Evolutionary conservation across 164 flowering plant species (phyloP).

Genomic region (Cinnamomum micranthum): DNA sequence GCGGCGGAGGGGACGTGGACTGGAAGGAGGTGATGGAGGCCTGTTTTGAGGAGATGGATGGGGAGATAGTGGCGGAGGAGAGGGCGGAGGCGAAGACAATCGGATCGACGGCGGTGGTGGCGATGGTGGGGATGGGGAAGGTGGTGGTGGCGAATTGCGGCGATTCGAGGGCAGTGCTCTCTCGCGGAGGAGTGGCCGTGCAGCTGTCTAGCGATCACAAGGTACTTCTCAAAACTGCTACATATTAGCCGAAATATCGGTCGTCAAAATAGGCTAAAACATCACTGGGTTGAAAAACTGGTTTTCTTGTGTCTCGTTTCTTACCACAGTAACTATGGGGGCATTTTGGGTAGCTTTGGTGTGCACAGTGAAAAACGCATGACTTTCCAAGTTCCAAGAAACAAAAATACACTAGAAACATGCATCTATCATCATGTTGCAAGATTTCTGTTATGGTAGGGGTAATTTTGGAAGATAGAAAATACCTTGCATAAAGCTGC

Average conservation of each 20-base stretch:
- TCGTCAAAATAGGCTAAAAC: too few species aligned
- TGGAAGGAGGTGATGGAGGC: conserved; percentile 60
- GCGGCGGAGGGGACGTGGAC: conserved; percentile 2
- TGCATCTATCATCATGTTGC: too few species aligned
- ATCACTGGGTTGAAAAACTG: too few species aligned
- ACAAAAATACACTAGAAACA: too few species aligned
- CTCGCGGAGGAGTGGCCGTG: conserved; percentile 47
- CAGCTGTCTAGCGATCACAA: conserved; percentile 73
- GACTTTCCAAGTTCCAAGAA: too few species aligned
- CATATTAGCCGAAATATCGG: not conserved
- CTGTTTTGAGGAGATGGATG: conserved; percentile 61
- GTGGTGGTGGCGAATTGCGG: conserved; percentile 83
- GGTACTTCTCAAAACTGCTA: conserved; percentile 32
- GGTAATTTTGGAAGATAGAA: not conserved
- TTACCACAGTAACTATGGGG: too few species aligned
- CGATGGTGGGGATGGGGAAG: conserved; percentile 47
- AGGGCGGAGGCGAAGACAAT: conserved; percentile 23
- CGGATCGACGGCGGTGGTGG: conserved; percentile 84
- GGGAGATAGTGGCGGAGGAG: conserved; percentile 30
- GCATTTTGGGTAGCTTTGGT: too few species aligned
- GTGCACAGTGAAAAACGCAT: too few species aligned
- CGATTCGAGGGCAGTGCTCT: conserved; percentile 75
- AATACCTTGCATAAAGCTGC: too few species aligned
- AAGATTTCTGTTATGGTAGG: not conserved
- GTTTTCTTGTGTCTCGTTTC: not conserved